Evolutionary conservation across 75 land plant species (phyloP).

Genomic region (Sequoia sempervirens): DNA sequence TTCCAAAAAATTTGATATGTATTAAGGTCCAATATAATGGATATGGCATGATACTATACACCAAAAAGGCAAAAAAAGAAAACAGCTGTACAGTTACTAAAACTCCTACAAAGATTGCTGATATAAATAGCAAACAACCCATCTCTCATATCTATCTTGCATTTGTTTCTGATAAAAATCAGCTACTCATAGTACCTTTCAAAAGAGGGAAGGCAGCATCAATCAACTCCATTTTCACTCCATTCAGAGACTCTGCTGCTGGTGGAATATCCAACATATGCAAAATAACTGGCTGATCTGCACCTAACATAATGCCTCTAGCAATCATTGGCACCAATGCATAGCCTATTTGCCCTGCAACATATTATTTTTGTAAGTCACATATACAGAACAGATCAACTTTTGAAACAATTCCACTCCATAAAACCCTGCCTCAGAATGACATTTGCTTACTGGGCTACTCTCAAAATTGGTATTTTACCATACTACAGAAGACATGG

Average conservation of each 20-base stretch:
- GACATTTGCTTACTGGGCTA: neutral
- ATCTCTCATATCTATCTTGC: neutral
- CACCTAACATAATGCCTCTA: slow-evolving; percentile 84
- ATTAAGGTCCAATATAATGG: neutral
- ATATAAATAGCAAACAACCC: neutral
- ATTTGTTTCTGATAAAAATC: neutral
- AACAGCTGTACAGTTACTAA: neutral
- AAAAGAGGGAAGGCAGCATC: slow-evolving; percentile 97
- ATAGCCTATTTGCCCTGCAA: slow-evolving; percentile 98
- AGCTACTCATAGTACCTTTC: slow-evolving; percentile 46
- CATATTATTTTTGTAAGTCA: neutral
- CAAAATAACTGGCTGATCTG: slow-evolving; percentile 88
- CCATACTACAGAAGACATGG: neutral
- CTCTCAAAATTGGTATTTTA: neutral
- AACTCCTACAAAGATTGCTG: neutral
- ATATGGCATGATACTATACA: neutral
- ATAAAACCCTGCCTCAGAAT: neutral
- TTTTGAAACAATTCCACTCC: neutral
- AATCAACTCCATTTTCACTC: slow-evolving; percentile 93
- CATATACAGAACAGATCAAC: too few species aligned
- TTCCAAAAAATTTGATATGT: neutral
- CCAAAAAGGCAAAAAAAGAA: neutral
- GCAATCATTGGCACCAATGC: slow-evolving; percentile 98
- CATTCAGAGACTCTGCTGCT: slow-evolving; percentile 85
- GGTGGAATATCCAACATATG: slow-evolving; percentile 97